Conservation (phyloP, 2,329 filamentous ascomycete species). For the Pseudogymnoascus sp. region DNA sequence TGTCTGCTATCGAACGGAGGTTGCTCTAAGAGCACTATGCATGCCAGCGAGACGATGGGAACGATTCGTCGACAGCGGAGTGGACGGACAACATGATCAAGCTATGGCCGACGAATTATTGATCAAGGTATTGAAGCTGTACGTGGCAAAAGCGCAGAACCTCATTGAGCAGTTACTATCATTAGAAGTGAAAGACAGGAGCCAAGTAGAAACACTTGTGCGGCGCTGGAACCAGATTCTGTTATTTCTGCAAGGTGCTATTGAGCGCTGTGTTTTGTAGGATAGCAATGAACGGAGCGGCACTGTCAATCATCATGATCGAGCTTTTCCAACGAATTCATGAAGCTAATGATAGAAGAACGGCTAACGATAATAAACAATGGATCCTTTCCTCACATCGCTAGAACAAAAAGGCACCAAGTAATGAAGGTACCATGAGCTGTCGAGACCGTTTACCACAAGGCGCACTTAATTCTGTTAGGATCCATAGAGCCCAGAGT, state of each 20-base stretch:
- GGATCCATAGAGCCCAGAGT: background rate
- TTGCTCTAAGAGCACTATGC: conserved; percentile 39
- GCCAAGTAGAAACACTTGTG: conserved; percentile 8
- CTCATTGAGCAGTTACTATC: background rate
- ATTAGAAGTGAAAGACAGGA: background rate
- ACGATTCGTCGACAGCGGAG: conserved; percentile 38
- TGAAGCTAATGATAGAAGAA: conserved; percentile 3
- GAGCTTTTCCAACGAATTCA: background rate
- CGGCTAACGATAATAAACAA: background rate
- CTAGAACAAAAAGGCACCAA: background rate
- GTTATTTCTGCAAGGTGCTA: background rate
- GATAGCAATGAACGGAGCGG: background rate
- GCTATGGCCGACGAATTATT: conserved; percentile 34
- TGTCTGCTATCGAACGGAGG: conserved; percentile 49
- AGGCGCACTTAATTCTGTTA: background rate
- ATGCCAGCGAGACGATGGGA: conserved; percentile 36
- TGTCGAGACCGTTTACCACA: background rate
- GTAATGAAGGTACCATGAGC: background rate
- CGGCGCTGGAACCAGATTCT: conserved; percentile 10
- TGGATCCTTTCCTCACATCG: background rate
- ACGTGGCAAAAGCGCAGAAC: background rate
- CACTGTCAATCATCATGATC: background rate
- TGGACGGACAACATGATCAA: conserved; percentile 40
- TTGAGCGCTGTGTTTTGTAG: background rate
- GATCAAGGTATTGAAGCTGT: conserved; percentile 19